Evolutionary conservation across 192 early-diverging fungal species (phyloP), one percentile per base, ranked within the genome.

Genomic region (Mycoemilia scoparia): DNA sequence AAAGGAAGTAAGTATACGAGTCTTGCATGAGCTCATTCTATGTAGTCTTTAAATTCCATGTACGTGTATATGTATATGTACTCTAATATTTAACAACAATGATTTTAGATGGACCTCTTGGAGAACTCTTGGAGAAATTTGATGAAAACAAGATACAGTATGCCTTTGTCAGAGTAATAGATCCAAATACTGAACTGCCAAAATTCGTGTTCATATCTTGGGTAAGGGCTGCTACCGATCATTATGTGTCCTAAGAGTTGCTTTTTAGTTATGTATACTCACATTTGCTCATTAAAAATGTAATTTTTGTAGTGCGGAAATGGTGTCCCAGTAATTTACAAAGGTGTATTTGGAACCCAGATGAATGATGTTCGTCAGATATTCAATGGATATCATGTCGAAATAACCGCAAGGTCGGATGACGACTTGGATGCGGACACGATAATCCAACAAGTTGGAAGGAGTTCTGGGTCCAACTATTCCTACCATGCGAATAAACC

Each of bases 151-250:
- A 87, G 49, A 79, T 88, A 28, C 84, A 84, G 51, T 92, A 79
- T 57, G 88, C 82, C 7, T 87, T 84, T 65, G 74, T 57, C 2
- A 63, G 73, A 11, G 77, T 87, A n/a, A 51, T 59, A 24, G 91
- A 96, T 54, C 85, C 82, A 9, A 79, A 87, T 39, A 80, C 85
- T 2, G 61, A 69, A 22, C 64, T 96, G 12, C 66, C 75, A 34
- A 96, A 93, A 60, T 79, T 80, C 57, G 83, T 89, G 24, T 74
- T 96, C 35, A 82, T 96, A 40, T 82, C 73, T 11, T 96, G 86
- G 86, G n/a, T n/a, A n/a, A n/a, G n/a, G n/a, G n/a, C n/a, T n/a
- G n/a, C n/a, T n/a, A n/a, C 80, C 83, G 69, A 40, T n/a, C n/a
- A n/a, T n/a, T n/a, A n/a, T 53, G 32, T 24, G 18, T 11, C 24